These are phyloP conservation scores for Geranium incanum DNA, from an alignment of 441 rosid species.

Conservation along the genomic window DNA sequence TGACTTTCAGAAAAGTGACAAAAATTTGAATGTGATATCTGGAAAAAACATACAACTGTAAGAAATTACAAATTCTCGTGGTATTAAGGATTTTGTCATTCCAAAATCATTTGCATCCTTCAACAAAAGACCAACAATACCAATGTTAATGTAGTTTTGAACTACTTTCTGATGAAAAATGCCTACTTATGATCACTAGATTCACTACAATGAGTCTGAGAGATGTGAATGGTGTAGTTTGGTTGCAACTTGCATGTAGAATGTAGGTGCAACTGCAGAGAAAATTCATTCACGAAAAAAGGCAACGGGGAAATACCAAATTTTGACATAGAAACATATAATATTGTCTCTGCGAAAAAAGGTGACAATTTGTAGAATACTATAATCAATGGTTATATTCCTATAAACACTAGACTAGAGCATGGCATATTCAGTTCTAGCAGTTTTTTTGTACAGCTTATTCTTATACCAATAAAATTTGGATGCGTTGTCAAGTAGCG, in stretches of 20 bases:
- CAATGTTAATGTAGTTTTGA: no score
- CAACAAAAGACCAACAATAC: neutral
- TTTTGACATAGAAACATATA: neutral
- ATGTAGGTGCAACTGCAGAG: no score
- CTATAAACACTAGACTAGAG: neutral
- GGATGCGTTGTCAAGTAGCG: neutral
- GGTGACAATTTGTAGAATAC: neutral
- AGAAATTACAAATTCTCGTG: neutral
- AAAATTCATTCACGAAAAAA: no score
- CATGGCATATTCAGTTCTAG: neutral
- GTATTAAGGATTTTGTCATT: neutral
- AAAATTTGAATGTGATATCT: neutral
- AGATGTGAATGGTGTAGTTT: no score
- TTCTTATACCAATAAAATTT: neutral
- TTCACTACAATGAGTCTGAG: no score
- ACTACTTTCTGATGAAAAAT: no score
- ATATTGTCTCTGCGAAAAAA: neutral
- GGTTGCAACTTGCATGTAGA: no score
- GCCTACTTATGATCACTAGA: no score
- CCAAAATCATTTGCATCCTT: neutral
- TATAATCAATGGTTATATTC: neutral
- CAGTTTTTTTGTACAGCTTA: neutral
- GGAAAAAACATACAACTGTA: neutral
- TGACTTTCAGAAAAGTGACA: neutral
- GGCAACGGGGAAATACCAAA: no score